These are phyloP conservation scores for Rhododendron kiyosumense DNA, from an alignment of 148 eudicot genomes.

Conservation along the genomic window DNA sequence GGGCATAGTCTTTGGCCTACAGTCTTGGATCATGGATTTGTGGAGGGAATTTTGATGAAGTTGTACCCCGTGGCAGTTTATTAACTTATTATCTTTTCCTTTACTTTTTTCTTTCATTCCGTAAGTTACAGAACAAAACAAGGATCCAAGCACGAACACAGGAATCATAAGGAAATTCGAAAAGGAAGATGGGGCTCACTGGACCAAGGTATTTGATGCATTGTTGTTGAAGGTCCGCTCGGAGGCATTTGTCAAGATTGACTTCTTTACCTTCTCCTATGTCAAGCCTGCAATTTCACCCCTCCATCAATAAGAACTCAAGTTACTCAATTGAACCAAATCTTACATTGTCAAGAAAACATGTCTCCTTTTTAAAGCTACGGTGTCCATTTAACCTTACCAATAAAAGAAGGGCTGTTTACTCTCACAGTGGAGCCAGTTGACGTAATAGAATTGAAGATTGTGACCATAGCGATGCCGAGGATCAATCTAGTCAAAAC, in stretches of 20 bases:
- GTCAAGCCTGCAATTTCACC: slow-evolving; percentile 42
- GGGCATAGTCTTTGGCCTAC: not conserved
- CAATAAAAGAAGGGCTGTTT: slow-evolving; percentile 94
- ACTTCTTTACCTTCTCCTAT: slow-evolving; percentile 69
- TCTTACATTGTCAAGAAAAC: not conserved
- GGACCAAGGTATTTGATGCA: slow-evolving; percentile 77
- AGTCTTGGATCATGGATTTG: not conserved
- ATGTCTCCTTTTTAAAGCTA: not conserved
- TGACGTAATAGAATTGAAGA: slow-evolving; percentile 71
- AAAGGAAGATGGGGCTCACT: slow-evolving; percentile 26
- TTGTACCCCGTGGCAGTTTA: not conserved
- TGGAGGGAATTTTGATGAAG: not conserved
- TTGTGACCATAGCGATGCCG: slow-evolving; percentile 97
- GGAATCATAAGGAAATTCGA: not conserved
- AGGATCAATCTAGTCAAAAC: slow-evolving; percentile 67
- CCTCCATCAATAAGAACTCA: not conserved
- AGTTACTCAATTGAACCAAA: not conserved
- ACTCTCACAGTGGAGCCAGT: slow-evolving; percentile 82
- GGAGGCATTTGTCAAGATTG: slow-evolving; percentile 49
- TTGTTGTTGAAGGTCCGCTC: slow-evolving; percentile 49
- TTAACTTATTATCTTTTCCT: not conserved
- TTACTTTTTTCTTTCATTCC: not conserved
- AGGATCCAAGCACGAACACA: not conserved
- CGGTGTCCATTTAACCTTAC: slow-evolving; percentile 19
- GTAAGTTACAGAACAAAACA: not conserved